Evolutionary conservation across 2,329 filamentous ascomycete genomes (phyloP).

Genomic region (Neurospora sp.): DNA sequence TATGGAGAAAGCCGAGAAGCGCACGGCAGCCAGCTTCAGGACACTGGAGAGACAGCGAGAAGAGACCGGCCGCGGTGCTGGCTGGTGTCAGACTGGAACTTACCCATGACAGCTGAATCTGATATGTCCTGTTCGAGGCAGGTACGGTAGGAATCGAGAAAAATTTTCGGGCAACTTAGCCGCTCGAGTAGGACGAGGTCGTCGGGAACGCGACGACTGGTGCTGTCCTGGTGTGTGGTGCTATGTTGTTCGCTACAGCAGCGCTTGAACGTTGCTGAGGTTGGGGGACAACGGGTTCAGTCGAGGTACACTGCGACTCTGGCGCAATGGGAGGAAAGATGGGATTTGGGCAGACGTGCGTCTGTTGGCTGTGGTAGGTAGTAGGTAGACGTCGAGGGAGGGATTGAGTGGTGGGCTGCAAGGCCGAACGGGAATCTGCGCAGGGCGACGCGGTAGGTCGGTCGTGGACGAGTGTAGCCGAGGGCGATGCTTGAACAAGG

Average conservation of each 20-base stretch:
- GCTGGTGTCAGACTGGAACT: not conserved
- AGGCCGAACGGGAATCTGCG: slow-evolving; percentile 11
- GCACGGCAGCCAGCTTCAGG: not conserved
- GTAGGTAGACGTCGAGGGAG: slow-evolving; percentile 10
- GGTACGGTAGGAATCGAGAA: slow-evolving; percentile 9
- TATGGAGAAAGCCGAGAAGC: not conserved
- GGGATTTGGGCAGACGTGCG: not conserved
- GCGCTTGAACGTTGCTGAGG: slow-evolving; percentile 13
- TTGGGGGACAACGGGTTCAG: slow-evolving; percentile 17
- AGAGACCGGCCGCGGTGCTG: not conserved
- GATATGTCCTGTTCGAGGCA: slow-evolving; percentile 3
- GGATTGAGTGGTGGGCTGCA: slow-evolving; percentile 12
- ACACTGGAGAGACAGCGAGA: not conserved
- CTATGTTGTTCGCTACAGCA: slow-evolving; percentile 13
- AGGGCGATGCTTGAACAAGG: slow-evolving; percentile 8
- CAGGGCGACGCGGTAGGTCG: slow-evolving; percentile 2
- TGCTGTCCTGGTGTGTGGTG: slow-evolving; percentile 11
- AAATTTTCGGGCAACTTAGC: slow-evolving; percentile 18
- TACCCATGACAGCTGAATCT: not conserved
- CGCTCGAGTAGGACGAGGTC: slow-evolving; percentile 17
- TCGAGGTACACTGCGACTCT: slow-evolving; percentile 14
- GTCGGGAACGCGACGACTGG: slow-evolving; percentile 17
- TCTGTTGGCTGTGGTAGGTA: slow-evolving; percentile 2
- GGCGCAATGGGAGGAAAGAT: slow-evolving; percentile 6
- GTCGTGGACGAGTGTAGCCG: slow-evolving; percentile 1